Evolutionary conservation across 345 rosid species (phyloP).

Genomic region (Murraya paniculata): DNA sequence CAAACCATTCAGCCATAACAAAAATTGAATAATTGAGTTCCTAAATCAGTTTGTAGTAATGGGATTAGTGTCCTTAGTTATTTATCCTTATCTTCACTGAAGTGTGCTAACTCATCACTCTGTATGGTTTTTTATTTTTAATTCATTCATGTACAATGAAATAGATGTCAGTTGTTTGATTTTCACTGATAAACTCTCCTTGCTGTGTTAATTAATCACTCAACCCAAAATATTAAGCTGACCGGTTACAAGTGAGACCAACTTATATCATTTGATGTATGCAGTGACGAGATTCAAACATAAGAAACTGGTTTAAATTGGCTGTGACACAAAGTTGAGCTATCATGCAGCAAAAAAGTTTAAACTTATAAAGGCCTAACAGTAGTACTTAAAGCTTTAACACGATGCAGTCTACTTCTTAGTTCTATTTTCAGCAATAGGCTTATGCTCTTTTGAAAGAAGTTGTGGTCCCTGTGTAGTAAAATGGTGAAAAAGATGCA

Average conservation of each 20-base stretch:
- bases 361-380: not conserved
- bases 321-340: not conserved
- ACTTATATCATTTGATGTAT: not conserved
- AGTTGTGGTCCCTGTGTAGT: not conserved
- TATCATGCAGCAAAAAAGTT: not conserved
- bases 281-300: not conserved
- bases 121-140: not conserved
- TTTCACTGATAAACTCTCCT: not conserved
- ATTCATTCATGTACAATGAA: not conserved
- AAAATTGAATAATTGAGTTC: too few relatives aligned
- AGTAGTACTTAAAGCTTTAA: not conserved
- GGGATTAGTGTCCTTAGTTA: not conserved
- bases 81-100: not conserved
- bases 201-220: not conserved
- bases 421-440: not conserved
- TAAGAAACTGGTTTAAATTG: not conserved
- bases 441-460: not conserved
- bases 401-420: not conserved
- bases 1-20: not conserved
- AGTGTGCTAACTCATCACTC: not conserved
- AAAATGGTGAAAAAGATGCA: not conserved
- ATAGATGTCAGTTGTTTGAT: not conserved
- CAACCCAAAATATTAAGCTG: not conserved
- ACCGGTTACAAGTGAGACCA: not conserved
- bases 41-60: not conserved